Evolutionary conservation across 169 alveolate species (phyloP), one percentile per base, ranked within the genome.

Genomic region (Plasmodium relictum): DNA sequence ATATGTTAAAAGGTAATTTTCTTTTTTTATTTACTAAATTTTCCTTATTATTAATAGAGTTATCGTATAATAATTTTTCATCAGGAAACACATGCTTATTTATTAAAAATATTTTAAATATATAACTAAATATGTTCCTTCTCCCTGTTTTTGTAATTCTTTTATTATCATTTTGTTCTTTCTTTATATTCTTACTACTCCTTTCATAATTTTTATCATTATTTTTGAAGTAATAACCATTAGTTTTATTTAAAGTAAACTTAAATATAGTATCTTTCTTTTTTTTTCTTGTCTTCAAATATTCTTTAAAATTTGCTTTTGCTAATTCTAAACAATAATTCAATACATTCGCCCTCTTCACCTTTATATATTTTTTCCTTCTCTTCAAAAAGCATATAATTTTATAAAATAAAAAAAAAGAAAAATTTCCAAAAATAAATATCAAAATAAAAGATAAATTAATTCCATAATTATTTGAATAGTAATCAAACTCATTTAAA

Each of bases 281-380:
- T 42, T 78, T n/a, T 26, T 66, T 52, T 22, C 24, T 45, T 14
- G 14, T 54, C 22, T 78, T 78, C 48, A 78, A 14, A 50, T 63
- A 78, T 18, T 78, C 89, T 22, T 44, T 65, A 59, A 63, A 78
- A 45, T 63, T 41, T 18, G 9, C 5, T 54, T 78, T 78, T 42
- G 89, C 89, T 78, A 78, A 42, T n/a, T 78, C 80, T 26, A 78
- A 12, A n/a, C 69, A 78, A 22, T 78, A 65, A n/a, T 31, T 68
- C 39, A 62, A 56, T 58, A 78, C 42, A 65, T 70, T 78, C 41
- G 26, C 16, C 16, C 65, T 78, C 16, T 45, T 61, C n/a, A 42
- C 41, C 31, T 16, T 42, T 24, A 78, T 48, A 65, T 78, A 48
- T 63, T 52, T 63, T 52, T 31, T 39, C 22, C 50, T 78, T 44